phyloP scores from a whole-genome alignment of 2,329 filamentous ascomycete species.

The Talaromyces rugulosus region DNA sequence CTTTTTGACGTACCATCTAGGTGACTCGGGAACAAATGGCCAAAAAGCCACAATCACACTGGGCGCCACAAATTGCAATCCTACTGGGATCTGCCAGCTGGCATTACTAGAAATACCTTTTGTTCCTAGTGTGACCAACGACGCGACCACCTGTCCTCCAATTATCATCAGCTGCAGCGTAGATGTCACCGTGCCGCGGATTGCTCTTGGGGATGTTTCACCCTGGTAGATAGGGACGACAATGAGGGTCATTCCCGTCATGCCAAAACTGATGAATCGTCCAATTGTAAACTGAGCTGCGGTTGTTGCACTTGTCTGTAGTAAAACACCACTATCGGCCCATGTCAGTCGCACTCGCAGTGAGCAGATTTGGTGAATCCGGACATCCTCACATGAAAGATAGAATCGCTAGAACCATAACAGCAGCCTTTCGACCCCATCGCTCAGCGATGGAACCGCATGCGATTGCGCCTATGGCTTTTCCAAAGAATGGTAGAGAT shows the following conservation, averaged over 20 bases:
- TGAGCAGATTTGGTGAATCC: not conserved
- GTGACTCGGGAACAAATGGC: constrained; percentile 18
- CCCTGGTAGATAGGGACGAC: not conserved
- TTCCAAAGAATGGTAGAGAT: not conserved
- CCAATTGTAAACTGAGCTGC: not conserved
- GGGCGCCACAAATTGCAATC: not conserved
- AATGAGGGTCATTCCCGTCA: not conserved
- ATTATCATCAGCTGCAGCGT: not conserved
- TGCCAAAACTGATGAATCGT: not conserved
- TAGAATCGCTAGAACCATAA: not conserved
- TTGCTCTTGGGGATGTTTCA: not conserved
- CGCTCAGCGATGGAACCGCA: not conserved
- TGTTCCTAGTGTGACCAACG: not conserved
- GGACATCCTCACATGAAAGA: not conserved
- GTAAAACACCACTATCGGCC: not conserved
- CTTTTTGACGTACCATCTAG: not conserved
- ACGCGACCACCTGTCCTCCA: not conserved
- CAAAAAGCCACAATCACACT: not conserved
- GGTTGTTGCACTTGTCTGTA: not conserved
- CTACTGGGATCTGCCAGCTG: not conserved
- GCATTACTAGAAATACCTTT: not conserved
- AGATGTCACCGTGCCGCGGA: not conserved
- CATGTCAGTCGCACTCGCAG: not conserved
- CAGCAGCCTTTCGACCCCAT: not conserved
- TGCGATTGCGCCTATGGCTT: not conserved